These are phyloP conservation scores for Metschnikowia proteae DNA, from an alignment of 805 yeast species.

Conservation along the genomic window DNA sequence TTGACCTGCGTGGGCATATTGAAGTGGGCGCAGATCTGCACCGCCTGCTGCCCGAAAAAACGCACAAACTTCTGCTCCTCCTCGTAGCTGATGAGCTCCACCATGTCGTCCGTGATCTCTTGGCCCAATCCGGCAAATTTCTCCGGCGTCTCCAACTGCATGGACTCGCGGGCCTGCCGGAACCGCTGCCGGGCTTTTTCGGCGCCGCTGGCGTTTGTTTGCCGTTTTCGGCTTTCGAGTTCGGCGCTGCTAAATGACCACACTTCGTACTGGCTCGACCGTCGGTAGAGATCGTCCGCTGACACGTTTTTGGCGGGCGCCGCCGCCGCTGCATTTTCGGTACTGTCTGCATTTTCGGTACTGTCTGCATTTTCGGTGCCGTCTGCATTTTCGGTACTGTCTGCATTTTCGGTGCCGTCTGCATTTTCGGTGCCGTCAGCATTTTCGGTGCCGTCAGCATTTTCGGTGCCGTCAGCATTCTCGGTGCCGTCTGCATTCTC, in stretches of 20 bases:
- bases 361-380: background rate
- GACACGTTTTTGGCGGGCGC: conserved; percentile 34
- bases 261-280: conserved; percentile 74
- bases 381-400: background rate
- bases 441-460: no score
- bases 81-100: conserved; percentile 49
- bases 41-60: conserved; percentile 69
- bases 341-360: background rate
- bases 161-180: conserved; percentile 19
- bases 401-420: no score
- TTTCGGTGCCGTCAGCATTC: no score
- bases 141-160: conserved; percentile 23
- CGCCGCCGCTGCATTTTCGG: background rate
- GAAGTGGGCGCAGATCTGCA: conserved; percentile 66
- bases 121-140: conserved; percentile 27
- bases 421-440: no score
- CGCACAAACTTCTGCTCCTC: conserved; percentile 70
- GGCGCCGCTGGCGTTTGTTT: conserved; percentile 56
- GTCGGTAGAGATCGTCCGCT: conserved; percentile 83
- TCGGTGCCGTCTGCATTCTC: no score
- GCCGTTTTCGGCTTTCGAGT: conserved; percentile 45
- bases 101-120: conserved; percentile 31
- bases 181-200: conserved; percentile 31
- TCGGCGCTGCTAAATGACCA: conserved; percentile 79
- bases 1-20: conserved; percentile 84